Percentiles rank a stretch among this genome's conserved stretches.
Evolutionary conservation across 352 stramenopile genomes (phyloP).

Genomic region (Pythium vanterpoolii): DNA sequence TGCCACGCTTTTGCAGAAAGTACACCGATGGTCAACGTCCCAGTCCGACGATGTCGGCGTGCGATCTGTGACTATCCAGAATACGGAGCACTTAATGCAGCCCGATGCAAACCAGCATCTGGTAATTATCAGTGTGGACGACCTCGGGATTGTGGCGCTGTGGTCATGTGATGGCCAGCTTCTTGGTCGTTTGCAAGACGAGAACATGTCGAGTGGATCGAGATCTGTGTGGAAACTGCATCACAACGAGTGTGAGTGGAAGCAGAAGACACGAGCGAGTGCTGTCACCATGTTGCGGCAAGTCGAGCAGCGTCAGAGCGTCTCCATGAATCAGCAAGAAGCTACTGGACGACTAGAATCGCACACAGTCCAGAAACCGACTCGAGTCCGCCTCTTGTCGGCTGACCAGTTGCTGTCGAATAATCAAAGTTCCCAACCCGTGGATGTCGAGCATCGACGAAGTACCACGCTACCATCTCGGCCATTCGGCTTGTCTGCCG

Average conservation of each 20-base stretch:
- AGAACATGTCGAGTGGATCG: not conserved
- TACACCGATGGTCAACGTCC: constrained; percentile 30
- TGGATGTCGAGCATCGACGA: not conserved
- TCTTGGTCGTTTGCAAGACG: constrained; percentile 24
- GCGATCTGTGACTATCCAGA: constrained; percentile 16
- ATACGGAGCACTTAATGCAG: constrained; percentile 6
- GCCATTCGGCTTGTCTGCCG: not conserved
- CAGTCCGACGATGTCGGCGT: constrained; percentile 16
- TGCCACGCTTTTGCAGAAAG: constrained; percentile 16
- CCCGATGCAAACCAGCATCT: constrained; percentile 16
- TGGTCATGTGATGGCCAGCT: constrained; percentile 34
- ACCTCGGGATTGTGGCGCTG: constrained; percentile 31
- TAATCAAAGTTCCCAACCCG: not conserved
- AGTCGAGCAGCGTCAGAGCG: constrained; percentile 7
- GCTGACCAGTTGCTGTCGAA: not conserved
- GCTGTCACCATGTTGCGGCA: constrained; percentile 14
- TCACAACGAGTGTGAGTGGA: constrained; percentile 7
- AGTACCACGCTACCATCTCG: not conserved
- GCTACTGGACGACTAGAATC: not conserved
- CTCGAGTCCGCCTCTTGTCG: not conserved
- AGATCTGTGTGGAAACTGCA: constrained; percentile 9
- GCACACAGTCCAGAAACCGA: not conserved
- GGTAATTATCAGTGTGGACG: constrained; percentile 27
- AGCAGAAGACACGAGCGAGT: constrained; percentile 14
- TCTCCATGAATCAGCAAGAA: constrained; percentile 3